Conservation (phyloP, 768 basidiomycete genomes). For the Tylopilus sp. region DNA sequence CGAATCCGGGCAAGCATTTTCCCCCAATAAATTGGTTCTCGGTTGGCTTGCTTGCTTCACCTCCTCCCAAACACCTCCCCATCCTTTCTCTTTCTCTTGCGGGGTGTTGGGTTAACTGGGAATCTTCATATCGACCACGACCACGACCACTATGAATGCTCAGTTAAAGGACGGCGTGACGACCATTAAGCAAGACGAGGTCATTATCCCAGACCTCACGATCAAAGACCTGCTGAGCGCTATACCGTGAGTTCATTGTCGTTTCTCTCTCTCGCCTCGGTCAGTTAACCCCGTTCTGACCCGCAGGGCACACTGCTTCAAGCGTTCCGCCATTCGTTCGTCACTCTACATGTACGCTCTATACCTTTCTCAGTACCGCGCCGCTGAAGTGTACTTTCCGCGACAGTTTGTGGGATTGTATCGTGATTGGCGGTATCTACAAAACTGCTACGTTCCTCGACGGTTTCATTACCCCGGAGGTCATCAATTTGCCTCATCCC, state of each 20-base stretch:
- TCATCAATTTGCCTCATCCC: conserved; percentile 56
- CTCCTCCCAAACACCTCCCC: conserved; percentile 1
- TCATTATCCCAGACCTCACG: conserved; percentile 76
- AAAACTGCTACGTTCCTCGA: conserved; percentile 66
- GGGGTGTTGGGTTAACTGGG: conserved; percentile 5
- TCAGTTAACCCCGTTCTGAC: neutral
- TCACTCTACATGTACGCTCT: conserved; percentile 68
- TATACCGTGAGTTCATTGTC: conserved; percentile 63
- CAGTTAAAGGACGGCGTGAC: conserved; percentile 16
- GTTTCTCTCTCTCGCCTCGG: neutral
- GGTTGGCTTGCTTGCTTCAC: neutral
- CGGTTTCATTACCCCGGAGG: conserved; percentile 53
- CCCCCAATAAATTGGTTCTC: conserved; percentile 28
- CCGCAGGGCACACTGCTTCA: conserved; percentile 76
- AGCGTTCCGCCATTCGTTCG: conserved; percentile 83
- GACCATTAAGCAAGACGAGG: conserved; percentile 53
- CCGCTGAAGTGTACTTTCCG: conserved; percentile 10
- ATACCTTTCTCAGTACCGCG: neutral
- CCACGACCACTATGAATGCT: conserved; percentile 20
- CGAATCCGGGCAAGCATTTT: conserved; percentile 16
- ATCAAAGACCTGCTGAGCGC: conserved; percentile 82
- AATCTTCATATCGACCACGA: conserved; percentile 8
- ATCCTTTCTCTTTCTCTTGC: neutral
- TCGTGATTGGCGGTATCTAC: conserved; percentile 66
- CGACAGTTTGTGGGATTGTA: conserved; percentile 67